phyloP scores from a whole-genome alignment of 1,284 basidiomycete genomes.

The Acaromyces ingoldii region DNA sequence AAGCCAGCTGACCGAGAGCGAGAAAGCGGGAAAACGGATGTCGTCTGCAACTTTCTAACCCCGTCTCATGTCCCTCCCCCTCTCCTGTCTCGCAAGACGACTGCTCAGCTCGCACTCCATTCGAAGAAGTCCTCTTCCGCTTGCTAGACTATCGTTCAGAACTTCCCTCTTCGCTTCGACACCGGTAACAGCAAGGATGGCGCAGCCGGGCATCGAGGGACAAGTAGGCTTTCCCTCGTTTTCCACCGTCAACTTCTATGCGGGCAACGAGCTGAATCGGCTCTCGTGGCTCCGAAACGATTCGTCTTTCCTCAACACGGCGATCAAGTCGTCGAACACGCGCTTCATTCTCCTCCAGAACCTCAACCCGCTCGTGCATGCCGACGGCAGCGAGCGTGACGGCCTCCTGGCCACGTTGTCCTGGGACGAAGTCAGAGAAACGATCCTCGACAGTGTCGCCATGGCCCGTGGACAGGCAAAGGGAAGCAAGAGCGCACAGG shows the following conservation, averaged over 20 bases:
- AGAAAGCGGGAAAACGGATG: too few relatives aligned
- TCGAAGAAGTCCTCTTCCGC: too few relatives aligned
- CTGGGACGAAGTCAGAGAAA: conserved; percentile 45
- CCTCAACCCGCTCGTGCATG: conserved; percentile 46
- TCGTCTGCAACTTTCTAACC: too few relatives aligned
- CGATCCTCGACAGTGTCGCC: conserved; percentile 24
- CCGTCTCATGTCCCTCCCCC: too few relatives aligned
- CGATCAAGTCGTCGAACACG: conserved; percentile 37
- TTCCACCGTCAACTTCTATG: conserved; percentile 41
- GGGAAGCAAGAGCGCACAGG: background rate
- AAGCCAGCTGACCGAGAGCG: too few relatives aligned
- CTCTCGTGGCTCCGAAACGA: conserved; percentile 48
- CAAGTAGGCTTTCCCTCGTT: conserved; percentile 15
- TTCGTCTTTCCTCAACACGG: conserved; percentile 47
- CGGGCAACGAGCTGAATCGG: conserved; percentile 40
- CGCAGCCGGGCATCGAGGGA: too few relatives aligned
- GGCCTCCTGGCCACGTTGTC: conserved; percentile 34
- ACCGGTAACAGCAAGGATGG: too few relatives aligned
- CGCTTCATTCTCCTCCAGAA: conserved; percentile 47
- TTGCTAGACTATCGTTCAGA: too few relatives aligned
- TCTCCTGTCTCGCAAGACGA: too few relatives aligned
- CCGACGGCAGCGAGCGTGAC: conserved; percentile 11
- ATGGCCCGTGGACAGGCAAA: conserved; percentile 8
- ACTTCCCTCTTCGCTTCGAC: too few relatives aligned
- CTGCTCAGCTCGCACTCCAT: too few relatives aligned